A percentile compares a stretch with the other conserved stretches of the same genome.
These are phyloP conservation scores for Fusarium hainanense DNA, from an alignment of 2,329 filamentous ascomycete species.

Conservation along the genomic window DNA sequence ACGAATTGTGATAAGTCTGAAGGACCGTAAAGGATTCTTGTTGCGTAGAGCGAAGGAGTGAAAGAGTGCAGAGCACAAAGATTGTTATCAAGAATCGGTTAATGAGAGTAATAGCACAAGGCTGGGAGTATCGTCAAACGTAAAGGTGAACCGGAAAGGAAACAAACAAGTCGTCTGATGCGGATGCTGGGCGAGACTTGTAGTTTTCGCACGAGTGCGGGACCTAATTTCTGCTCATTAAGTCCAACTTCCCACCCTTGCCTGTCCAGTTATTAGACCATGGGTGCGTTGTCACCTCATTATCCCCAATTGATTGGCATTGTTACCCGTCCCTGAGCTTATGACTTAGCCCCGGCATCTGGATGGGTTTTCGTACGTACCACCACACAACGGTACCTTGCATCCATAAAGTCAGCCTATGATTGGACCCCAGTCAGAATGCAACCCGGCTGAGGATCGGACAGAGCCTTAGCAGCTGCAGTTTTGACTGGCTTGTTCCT, in stretches of 20 bases:
- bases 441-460: conserved; percentile 38
- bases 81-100: conserved; percentile 25
- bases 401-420: conserved; percentile 24
- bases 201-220: conserved; percentile 42
- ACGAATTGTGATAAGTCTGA: conserved; percentile 17
- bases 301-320: conserved; percentile 29
- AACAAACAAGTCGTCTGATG: conserved; percentile 16
- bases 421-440: conserved; percentile 36
- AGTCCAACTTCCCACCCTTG: conserved; percentile 8
- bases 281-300: conserved; percentile 43
- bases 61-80: conserved; percentile 38
- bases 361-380: conserved; percentile 27
- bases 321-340: conserved; percentile 32
- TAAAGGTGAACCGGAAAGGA: conserved; percentile 20
- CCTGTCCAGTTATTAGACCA: conserved; percentile 15
- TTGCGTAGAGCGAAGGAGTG: conserved; percentile 31
- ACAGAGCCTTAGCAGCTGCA: conserved; percentile 33
- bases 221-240: conserved; percentile 38
- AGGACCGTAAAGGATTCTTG: conserved; percentile 19
- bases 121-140: conserved; percentile 37
- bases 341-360: conserved; percentile 40
- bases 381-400: conserved; percentile 42
- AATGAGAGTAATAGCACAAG: conserved; percentile 36
- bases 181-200: conserved; percentile 42
- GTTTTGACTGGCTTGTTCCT: conserved; percentile 45